Evolutionary conservation across 176 grass and related monocot species (phyloP).

Genomic region (Chrysopogon serrulatus): DNA sequence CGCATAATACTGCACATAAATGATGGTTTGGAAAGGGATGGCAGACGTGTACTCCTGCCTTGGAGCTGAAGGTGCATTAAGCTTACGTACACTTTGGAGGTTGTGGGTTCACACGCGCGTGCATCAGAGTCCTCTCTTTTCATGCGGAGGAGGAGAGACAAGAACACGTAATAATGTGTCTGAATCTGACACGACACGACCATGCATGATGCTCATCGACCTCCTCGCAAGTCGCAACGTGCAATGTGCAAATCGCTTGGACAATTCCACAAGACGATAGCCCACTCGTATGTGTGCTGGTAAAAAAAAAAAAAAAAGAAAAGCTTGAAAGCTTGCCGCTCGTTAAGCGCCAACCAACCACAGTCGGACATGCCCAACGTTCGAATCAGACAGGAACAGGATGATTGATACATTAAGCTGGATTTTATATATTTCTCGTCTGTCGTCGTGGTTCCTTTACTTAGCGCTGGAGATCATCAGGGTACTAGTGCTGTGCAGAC

Average conservation of each 20-base stretch:
- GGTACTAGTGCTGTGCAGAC: too few species aligned
- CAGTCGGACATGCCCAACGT: neutral
- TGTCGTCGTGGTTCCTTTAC: neutral
- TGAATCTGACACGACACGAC: neutral
- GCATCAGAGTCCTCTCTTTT: neutral
- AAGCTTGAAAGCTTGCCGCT: constrained; percentile 6
- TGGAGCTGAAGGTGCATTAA: neutral
- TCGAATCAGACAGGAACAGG: neutral
- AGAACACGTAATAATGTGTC: neutral
- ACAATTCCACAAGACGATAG: too few species aligned
- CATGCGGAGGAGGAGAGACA: neutral
- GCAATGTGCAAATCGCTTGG: too few species aligned
- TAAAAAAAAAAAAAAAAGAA: too few species aligned
- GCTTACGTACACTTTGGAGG: neutral
- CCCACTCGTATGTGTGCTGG: neutral
- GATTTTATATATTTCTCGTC: neutral
- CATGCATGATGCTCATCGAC: neutral
- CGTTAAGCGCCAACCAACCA: constrained; percentile 16
- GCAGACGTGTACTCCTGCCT: neutral
- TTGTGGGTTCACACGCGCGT: neutral
- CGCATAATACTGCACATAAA: neutral
- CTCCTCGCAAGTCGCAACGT: too few species aligned
- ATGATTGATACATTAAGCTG: neutral
- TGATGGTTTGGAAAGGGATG: neutral
- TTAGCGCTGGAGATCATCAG: neutral